Evolutionary conservation across 2,329 filamentous ascomycete species (phyloP).

Genomic region (Aureobasidium subglaciale): DNA sequence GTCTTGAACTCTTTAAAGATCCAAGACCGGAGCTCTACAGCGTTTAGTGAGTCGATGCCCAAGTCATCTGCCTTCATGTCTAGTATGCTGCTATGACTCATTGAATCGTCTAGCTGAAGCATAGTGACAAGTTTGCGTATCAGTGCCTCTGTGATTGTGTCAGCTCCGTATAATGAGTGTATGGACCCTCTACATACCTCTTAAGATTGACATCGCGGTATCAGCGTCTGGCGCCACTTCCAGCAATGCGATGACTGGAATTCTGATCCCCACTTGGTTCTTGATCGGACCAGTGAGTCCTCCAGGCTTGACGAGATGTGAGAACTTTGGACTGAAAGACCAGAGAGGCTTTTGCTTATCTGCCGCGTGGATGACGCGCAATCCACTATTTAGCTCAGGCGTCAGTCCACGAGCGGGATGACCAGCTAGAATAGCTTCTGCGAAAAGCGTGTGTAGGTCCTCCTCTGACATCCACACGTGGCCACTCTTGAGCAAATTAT

Average conservation of each 20-base stretch:
- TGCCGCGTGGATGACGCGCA: too few species aligned
- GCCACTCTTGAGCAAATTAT: not conserved
- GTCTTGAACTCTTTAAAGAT: slow-evolving; percentile 39
- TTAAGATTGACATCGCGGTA: too few species aligned
- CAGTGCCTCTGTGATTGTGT: not conserved
- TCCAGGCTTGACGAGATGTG: too few species aligned
- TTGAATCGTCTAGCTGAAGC: not conserved
- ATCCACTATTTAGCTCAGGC: not conserved
- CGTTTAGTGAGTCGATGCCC: slow-evolving; percentile 34
- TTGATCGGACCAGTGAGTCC: too few species aligned
- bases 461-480: slow-evolving; percentile 37
- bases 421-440: slow-evolving; percentile 44
- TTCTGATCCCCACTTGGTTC: too few species aligned
- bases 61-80: slow-evolving; percentile 20
- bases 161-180: too few species aligned
- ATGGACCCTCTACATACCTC: too few species aligned
- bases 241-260: too few species aligned
- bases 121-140: not conserved
- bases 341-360: too few species aligned
- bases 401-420: slow-evolving; percentile 1
- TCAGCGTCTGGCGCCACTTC: too few species aligned
- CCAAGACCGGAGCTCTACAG: slow-evolving; percentile 41
- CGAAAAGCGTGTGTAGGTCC: slow-evolving; percentile 46
- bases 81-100: not conserved
- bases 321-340: too few species aligned